These are phyloP conservation scores for Alopecurus myosuroides DNA, from an alignment of 176 grass and related monocot genomes.

Conservation along the genomic window DNA sequence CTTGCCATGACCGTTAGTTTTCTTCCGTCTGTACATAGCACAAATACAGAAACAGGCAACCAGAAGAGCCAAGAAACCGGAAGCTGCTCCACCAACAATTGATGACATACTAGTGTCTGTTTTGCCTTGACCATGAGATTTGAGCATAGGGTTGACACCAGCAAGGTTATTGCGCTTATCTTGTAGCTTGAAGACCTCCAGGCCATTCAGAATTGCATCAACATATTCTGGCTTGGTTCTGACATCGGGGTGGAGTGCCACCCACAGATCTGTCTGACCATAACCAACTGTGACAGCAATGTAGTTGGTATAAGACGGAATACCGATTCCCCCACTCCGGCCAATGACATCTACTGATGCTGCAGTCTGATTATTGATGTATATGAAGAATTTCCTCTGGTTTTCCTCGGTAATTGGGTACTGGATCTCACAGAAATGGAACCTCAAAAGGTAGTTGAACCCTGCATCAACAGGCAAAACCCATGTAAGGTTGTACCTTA, in stretches of 20 bases:
- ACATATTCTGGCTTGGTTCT: not conserved
- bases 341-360: not conserved
- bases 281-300: not conserved
- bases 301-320: slow-evolving; percentile 6
- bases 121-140: not conserved
- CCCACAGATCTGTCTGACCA: slow-evolving; percentile 14
- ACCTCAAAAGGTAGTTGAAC: slow-evolving; percentile 21
- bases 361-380: slow-evolving; percentile 31
- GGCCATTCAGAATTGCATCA: slow-evolving; percentile 36
- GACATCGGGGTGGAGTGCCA: slow-evolving; percentile 9
- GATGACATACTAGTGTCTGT: not conserved
- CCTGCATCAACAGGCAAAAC: slow-evolving; percentile 18
- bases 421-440: slow-evolving; percentile 31
- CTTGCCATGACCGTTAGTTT: not conserved
- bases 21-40: not conserved
- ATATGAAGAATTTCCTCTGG: slow-evolving; percentile 25
- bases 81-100: not conserved
- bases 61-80: not conserved
- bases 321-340: not conserved
- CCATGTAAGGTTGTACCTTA: slow-evolving; percentile 40
- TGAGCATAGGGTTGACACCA: not conserved
- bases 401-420: slow-evolving; percentile 3
- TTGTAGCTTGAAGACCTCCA: slow-evolving; percentile 35
- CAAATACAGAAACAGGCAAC: not conserved
- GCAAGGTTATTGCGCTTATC: not conserved